phyloP scores from a whole-genome alignment of 1,139 yeast genomes.

The Pichia sp. region DNA sequence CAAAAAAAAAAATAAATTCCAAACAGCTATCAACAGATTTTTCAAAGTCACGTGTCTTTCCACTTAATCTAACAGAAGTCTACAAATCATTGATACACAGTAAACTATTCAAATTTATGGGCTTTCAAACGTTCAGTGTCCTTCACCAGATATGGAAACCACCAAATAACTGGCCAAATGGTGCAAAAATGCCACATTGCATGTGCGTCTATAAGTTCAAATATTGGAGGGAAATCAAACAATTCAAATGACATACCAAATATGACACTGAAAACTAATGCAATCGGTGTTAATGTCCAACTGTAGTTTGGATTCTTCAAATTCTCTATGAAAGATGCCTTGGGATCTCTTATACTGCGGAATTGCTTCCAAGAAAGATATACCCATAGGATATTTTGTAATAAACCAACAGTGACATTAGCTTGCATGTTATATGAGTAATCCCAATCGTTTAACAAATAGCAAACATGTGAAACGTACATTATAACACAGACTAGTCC shows the following conservation, averaged over 20 bases:
- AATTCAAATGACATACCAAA: slow-evolving; percentile 81
- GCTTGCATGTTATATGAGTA: slow-evolving; percentile 94
- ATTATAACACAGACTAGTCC: slow-evolving; percentile 39
- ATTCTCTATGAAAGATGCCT: slow-evolving; percentile 24
- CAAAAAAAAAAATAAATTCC: neutral
- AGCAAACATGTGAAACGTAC: slow-evolving; percentile 56
- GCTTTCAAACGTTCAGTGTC: slow-evolving; percentile 27
- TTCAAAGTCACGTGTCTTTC: neutral
- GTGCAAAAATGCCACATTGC: slow-evolving; percentile 87
- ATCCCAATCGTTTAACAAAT: slow-evolving; percentile 72
- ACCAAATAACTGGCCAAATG: slow-evolving; percentile 44
- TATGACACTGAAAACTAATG: slow-evolving; percentile 45
- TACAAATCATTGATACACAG: too few relatives aligned
- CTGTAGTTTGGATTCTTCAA: slow-evolving; percentile 22
- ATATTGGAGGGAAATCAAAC: slow-evolving; percentile 77
- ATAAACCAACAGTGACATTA: slow-evolving; percentile 67
- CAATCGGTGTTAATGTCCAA: slow-evolving; percentile 46
- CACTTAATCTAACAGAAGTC: too few relatives aligned
- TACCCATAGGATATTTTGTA: slow-evolving; percentile 58
- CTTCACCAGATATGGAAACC: slow-evolving; percentile 32
- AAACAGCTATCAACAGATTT: neutral
- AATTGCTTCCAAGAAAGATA: slow-evolving; percentile 15
- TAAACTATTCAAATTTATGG: slow-evolving; percentile 23
- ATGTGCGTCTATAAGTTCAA: slow-evolving; percentile 78
- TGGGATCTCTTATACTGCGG: slow-evolving; percentile 21